Percentiles rank a stretch among this genome's conserved stretches.
These are phyloP conservation scores for Solanum hybrid DNA, from an alignment of 305 asterid species.

Conservation along the genomic window DNA sequence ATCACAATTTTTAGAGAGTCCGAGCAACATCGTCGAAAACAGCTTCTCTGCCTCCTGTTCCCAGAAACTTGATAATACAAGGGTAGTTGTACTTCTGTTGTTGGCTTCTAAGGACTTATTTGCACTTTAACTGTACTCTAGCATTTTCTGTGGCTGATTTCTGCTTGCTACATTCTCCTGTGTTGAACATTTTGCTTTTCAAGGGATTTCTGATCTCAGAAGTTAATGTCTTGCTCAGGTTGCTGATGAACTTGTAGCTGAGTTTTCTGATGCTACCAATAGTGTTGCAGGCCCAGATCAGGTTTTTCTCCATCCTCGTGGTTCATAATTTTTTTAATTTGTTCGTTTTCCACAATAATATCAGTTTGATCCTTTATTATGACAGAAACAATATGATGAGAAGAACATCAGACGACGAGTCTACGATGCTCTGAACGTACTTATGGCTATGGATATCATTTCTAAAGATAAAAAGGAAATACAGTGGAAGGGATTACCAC, in stretches of 20 bases:
- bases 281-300: conserved; percentile 66
- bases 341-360: not conserved
- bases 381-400: conserved; percentile 96
- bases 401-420: conserved; percentile 95
- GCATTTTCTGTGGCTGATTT: not conserved
- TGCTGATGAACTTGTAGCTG: conserved; percentile 97
- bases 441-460: conserved; percentile 98
- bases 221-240: conserved; percentile 38
- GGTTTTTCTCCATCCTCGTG: conserved; percentile 31
- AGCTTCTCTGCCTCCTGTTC: not conserved
- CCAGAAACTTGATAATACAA: not conserved
- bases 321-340: not conserved
- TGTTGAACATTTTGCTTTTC: not conserved
- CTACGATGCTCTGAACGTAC: conserved; percentile 90
- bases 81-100: not conserved
- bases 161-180: not conserved
- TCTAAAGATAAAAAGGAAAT: conserved; percentile 95
- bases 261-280: conserved; percentile 64
- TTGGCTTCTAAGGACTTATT: not conserved
- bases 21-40: not conserved
- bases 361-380: conserved; percentile 8
- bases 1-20: not conserved
- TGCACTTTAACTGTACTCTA: not conserved
- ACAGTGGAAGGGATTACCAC: conserved; percentile 96
- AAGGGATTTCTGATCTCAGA: conserved; percentile 15